These are phyloP conservation scores for Irpex sp. DNA, from an alignment of 1,284 basidiomycete species.

Conservation along the genomic window DNA sequence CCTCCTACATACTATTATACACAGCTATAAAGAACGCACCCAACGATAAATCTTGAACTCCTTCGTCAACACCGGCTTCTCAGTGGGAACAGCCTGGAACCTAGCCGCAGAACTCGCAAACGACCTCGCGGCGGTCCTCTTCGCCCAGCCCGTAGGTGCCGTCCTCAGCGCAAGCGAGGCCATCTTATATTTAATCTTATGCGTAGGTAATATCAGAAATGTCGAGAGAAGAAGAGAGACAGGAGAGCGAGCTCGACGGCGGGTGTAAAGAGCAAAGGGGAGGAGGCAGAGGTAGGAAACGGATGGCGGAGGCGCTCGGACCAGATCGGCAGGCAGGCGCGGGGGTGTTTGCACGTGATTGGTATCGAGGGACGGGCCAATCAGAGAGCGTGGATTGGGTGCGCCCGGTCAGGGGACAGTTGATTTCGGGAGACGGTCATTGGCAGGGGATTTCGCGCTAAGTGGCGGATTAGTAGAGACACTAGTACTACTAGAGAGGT, in stretches of 20 bases:
- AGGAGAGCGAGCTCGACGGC: conserved; percentile 7
- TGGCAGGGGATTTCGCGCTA: background rate
- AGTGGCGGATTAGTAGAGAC: too few species aligned
- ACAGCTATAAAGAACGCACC: conserved; percentile 40
- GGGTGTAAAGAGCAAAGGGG: conserved; percentile 1
- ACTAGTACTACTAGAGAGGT: too few species aligned
- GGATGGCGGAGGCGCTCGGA: conserved; percentile 14
- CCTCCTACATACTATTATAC: background rate
- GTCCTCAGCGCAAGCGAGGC: conserved; percentile 19
- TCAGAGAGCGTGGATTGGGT: conserved; percentile 5
- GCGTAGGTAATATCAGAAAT: background rate
- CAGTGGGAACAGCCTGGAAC: conserved; percentile 35
- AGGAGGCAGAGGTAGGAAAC: conserved; percentile 1
- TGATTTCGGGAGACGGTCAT: background rate
- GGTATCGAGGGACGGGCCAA: conserved; percentile 1
- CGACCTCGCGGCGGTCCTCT: conserved; percentile 19
- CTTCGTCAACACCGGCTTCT: conserved; percentile 54
- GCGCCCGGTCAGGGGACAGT: background rate
- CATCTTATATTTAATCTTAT: background rate
- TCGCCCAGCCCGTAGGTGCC: conserved; percentile 10
- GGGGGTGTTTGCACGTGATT: conserved; percentile 10
- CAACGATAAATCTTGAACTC: conserved; percentile 97
- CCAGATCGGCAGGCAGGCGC: conserved; percentile 10
- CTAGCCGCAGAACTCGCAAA: conserved; percentile 34
- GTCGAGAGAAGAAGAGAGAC: conserved; percentile 3